Evolutionary conservation across 2,329 filamentous ascomycete genomes (phyloP), one percentile per base, ranked within the genome.

Genomic region (Alternaria sp.): DNA sequence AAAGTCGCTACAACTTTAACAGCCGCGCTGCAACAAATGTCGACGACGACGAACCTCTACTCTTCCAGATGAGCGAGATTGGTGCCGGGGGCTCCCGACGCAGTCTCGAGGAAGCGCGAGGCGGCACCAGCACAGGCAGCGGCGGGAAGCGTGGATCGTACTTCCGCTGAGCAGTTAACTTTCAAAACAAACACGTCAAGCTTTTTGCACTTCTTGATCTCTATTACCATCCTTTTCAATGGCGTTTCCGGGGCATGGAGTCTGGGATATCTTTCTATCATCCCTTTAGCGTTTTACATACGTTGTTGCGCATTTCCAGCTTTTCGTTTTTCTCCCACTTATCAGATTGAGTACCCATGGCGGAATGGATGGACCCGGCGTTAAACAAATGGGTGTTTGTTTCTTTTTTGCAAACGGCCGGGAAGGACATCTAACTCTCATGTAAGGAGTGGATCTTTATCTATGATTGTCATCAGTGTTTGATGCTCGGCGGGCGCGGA

Each of bases 31-130:
- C 67, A 2, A 74, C 76, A 0, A 78, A 81, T n/a, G 43, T 71
- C 9, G 84, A 87, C 23, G 89, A 91, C 63, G 90, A 91, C 58
- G 90, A 93, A 72, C 89, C 89, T 0, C 78, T 93, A 10, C 83
- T 93, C 10, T 93, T 93, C 77, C 89, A 90, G 66, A 88, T 93
- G 84, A 91, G 89, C 36, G 90, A 93, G 77, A 86, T 92, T 74
- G 88, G 89, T 68, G 67, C 73, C 6, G 74, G 74, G 11, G 75
- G 73, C 8, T 77, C 75, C 10, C 69, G 79, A 6, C 74, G 78
- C 46, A 81, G 79, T 56, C 67, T 81, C 9, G 79, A 81, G 58
- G 79, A 80, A 64, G 71, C 71, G 26, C 66, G 77, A 61, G 76
- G 77, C 9, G 76, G 74, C 9, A 67, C 73, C 4, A 71, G 71